A percentile compares a stretch with the other conserved stretches of the same genome.
phyloP scores from a whole-genome alignment of 2,329 filamentous ascomycete species.

The Cryphonectria carpinicola region DNA sequence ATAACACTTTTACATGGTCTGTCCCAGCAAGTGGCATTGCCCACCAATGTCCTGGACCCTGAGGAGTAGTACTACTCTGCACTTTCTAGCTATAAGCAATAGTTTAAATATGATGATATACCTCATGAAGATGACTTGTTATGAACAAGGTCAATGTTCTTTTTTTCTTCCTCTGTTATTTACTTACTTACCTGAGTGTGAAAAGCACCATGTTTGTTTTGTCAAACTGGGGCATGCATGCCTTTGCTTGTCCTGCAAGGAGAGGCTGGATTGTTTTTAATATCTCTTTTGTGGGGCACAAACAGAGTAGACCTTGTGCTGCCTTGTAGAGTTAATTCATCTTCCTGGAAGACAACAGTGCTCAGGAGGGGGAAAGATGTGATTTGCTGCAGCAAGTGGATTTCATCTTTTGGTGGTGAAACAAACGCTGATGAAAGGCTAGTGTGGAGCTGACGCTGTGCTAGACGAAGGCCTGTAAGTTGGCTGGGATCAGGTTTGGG shows the following conservation, averaged over 20 bases:
- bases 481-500: neutral
- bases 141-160: too few species aligned
- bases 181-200: too few species aligned
- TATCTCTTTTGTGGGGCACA: neutral
- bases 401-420: constrained; percentile 4
- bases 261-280: neutral
- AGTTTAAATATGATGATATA: too few species aligned
- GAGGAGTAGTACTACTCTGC: neutral
- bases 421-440: constrained; percentile 14
- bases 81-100: too few species aligned
- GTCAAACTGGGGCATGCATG: neutral
- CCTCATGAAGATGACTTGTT: too few species aligned
- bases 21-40: neutral
- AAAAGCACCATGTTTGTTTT: too few species aligned
- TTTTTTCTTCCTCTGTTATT: too few species aligned
- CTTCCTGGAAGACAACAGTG: neutral
- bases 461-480: neutral
- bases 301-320: neutral
- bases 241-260: neutral
- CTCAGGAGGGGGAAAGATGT: neutral
- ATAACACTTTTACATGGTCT: neutral
- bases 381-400: neutral
- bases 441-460: constrained; percentile 1
- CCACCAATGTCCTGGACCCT: neutral
- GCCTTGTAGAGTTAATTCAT: neutral